phyloP scores from a whole-genome alignment of 1,284 basidiomycete genomes.

The Meira miltonrushii region DNA sequence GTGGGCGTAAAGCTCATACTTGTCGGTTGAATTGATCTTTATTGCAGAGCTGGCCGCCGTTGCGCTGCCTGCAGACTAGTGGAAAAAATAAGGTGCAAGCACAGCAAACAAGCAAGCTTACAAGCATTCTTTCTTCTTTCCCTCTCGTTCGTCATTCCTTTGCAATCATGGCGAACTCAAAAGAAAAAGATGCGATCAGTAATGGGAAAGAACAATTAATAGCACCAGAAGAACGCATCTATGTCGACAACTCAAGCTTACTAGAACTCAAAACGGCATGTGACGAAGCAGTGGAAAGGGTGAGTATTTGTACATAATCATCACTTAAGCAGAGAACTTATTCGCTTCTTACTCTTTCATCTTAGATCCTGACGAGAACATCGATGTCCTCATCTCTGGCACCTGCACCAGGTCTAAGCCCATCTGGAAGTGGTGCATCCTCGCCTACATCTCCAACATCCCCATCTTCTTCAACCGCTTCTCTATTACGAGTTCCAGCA shows the following conservation, averaged over 20 bases:
- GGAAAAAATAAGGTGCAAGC: too few relatives aligned
- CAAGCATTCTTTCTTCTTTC: neutral
- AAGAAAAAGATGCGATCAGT: slow-evolving; percentile 2
- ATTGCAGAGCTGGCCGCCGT: too few relatives aligned
- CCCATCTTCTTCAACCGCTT: slow-evolving; percentile 8
- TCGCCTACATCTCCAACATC: slow-evolving; percentile 7
- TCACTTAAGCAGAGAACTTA: neutral
- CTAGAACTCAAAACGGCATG: slow-evolving; percentile 42
- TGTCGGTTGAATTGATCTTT: too few relatives aligned
- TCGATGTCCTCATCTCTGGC: slow-evolving; percentile 6
- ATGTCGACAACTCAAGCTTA: slow-evolving; percentile 41
- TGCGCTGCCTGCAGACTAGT: too few relatives aligned
- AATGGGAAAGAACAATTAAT: too few relatives aligned
- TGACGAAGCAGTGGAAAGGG: slow-evolving; percentile 44
- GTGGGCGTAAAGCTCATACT: too few relatives aligned
- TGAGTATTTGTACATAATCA: slow-evolving; percentile 1
- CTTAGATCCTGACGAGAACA: slow-evolving; percentile 18
- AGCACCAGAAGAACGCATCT: slow-evolving; percentile 24
- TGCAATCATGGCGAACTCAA: neutral
- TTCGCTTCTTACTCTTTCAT: neutral
- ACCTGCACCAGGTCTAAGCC: neutral
- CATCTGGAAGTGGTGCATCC: slow-evolving; percentile 7
- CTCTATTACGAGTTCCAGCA: neutral
- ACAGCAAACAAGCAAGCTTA: neutral
- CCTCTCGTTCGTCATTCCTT: too few relatives aligned